These are phyloP conservation scores for Plasmodium berghei DNA, from an alignment of 169 alveolate genomes.

Conservation along the genomic window DNA sequence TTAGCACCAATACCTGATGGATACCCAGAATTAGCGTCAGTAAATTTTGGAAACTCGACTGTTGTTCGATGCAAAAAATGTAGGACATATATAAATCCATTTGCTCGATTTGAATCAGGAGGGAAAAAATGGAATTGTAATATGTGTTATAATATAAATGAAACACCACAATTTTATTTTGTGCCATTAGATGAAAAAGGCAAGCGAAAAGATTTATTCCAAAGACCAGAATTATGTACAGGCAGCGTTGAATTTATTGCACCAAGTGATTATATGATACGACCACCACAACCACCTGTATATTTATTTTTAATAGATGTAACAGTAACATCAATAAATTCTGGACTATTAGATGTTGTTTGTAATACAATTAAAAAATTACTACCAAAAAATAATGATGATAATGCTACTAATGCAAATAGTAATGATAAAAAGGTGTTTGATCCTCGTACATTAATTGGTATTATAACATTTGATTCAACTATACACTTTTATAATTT, in stretches of 20 bases:
- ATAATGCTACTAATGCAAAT: constrained; percentile 43
- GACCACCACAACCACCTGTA: constrained; percentile 98
- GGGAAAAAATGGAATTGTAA: constrained; percentile 98
- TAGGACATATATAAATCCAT: constrained; percentile 96
- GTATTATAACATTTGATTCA: constrained; percentile 96
- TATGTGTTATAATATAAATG: constrained; percentile 95
- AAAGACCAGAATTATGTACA: constrained; percentile 92
- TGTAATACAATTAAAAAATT: constrained; percentile 90
- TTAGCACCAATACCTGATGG: constrained; percentile 88
- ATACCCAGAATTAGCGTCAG: constrained; percentile 90
- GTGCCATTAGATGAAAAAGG: constrained; percentile 87
- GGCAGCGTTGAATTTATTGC: constrained; percentile 97
- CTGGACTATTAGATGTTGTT: constrained; percentile 92
- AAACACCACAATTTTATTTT: constrained; percentile 91
- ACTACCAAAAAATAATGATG: constrained; percentile 18
- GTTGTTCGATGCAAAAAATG: constrained; percentile 94
- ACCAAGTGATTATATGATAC: constrained; percentile 96
- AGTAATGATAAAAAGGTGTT: constrained; percentile 52
- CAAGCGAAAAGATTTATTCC: constrained; percentile 88
- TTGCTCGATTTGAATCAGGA: constrained; percentile 93
- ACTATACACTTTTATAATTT: constrained; percentile 95
- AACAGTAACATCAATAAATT: constrained; percentile 91
- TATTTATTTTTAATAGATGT: constrained; percentile 93
- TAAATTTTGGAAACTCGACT: constrained; percentile 90
- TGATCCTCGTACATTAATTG: constrained; percentile 92